Conservation (phyloP, 176 grass and related monocot species). For the Sorghum bicolor region Sorghum_bicolor_NCBIv3 NC_012873.2:4009001-4009500, state of each 20-base stretch:
- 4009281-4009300: slow-evolving; percentile 4
- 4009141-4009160: too few species aligned
- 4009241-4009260: slow-evolving; percentile 27
- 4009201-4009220: too few species aligned
- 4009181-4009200: too few species aligned
- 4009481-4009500: slow-evolving; percentile 18
- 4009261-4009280: slow-evolving; percentile 4
- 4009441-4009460: neutral
- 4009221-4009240: slow-evolving; percentile 17
- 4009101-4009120: too few species aligned
- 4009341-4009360: neutral
- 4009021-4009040: too few species aligned
- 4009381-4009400: slow-evolving; percentile 10
- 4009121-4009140: too few species aligned
- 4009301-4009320: slow-evolving; percentile 22
- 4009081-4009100: too few species aligned
- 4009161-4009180: too few species aligned
- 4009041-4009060: too few species aligned
- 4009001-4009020: too few species aligned
- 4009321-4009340: slow-evolving; percentile 7
- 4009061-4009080: too few species aligned
- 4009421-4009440: neutral
- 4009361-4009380: slow-evolving; percentile 16
- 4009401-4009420: neutral
- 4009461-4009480: neutral